Percentiles rank a stretch among this genome's conserved stretches.
These are phyloP conservation scores for Aureobasidium sp. DNA, from an alignment of 2,329 filamentous ascomycete genomes.

Conservation along the genomic window DNA sequence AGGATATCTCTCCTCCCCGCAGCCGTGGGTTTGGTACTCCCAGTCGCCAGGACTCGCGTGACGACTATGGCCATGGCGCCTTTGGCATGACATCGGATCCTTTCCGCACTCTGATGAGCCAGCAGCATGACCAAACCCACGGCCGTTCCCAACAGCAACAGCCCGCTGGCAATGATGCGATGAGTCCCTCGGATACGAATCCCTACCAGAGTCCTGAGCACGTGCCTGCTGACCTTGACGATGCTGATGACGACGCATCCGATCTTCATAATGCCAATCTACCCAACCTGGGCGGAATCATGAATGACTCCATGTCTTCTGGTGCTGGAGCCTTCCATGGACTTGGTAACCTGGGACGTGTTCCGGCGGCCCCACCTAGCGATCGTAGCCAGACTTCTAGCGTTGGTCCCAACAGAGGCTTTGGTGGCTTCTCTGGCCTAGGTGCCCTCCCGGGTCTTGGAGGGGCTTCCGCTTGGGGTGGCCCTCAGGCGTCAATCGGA, in stretches of 20 bases:
- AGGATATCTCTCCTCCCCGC: slow-evolving; percentile 54
- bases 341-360: slow-evolving; percentile 29
- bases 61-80: slow-evolving; percentile 50
- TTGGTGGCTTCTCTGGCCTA: slow-evolving; percentile 52
- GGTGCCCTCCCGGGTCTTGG: slow-evolving; percentile 37
- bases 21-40: slow-evolving; percentile 35
- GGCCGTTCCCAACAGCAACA: slow-evolving; percentile 33
- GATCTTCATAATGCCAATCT: slow-evolving; percentile 33
- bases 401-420: slow-evolving; percentile 64
- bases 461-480: slow-evolving; percentile 55
- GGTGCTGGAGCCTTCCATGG: slow-evolving; percentile 24
- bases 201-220: slow-evolving; percentile 87
- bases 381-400: slow-evolving; percentile 93
- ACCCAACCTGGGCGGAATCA: slow-evolving; percentile 47
- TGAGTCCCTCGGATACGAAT: slow-evolving; percentile 91
- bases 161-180: slow-evolving; percentile 51
- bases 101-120: slow-evolving; percentile 44
- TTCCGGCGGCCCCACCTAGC: slow-evolving; percentile 53
- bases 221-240: slow-evolving; percentile 55
- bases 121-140: slow-evolving; percentile 48
- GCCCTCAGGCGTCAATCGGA: slow-evolving; percentile 60
- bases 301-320: slow-evolving; percentile 19
- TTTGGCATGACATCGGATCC: slow-evolving; percentile 51
- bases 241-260: slow-evolving; percentile 27
- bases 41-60: slow-evolving; percentile 42